These are phyloP conservation scores for Salinomyces thailandicus DNA, from an alignment of 2,329 filamentous ascomycete genomes.

Conservation along the genomic window DNA sequence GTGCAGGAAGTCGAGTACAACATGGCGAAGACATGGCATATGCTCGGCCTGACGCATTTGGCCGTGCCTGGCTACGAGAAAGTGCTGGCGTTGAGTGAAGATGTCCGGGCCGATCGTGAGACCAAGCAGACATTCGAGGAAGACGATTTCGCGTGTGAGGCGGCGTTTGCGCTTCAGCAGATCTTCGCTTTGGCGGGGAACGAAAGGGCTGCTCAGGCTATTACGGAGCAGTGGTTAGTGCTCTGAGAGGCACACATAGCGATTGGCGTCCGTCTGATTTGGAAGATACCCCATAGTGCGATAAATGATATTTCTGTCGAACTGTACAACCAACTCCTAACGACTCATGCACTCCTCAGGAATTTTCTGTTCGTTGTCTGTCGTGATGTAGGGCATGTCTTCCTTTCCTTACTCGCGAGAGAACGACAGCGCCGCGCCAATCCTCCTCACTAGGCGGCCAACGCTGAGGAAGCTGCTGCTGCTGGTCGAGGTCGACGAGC, in stretches of 20 bases:
- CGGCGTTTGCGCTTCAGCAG: conserved; percentile 62
- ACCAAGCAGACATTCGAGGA: conserved; percentile 8
- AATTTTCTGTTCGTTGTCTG: background rate
- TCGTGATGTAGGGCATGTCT: no score
- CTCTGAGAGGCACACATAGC: conserved; percentile 20
- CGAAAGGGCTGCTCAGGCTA: conserved; percentile 44
- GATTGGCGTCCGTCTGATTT: background rate
- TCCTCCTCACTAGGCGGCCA: background rate
- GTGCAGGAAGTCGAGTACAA: conserved; percentile 75
- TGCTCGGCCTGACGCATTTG: conserved; percentile 60
- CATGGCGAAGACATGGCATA: conserved; percentile 63
- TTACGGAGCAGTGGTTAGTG: conserved; percentile 50
- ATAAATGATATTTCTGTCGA: no score
- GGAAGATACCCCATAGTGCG: conserved; percentile 2
- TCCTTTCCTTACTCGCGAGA: background rate
- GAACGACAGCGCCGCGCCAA: background rate
- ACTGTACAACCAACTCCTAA: no score
- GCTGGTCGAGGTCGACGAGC: background rate
- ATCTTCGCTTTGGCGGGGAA: conserved; percentile 58
- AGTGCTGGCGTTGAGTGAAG: conserved; percentile 41
- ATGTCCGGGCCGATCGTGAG: conserved; percentile 31
- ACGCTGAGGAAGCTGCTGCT: background rate
- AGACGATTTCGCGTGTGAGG: conserved; percentile 57
- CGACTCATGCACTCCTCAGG: no score
- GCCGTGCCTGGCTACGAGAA: conserved; percentile 62